Evolutionary conservation across 495 filamentous ascomycete species (phyloP).

Genomic region (Bombardia bombarda): DNA sequence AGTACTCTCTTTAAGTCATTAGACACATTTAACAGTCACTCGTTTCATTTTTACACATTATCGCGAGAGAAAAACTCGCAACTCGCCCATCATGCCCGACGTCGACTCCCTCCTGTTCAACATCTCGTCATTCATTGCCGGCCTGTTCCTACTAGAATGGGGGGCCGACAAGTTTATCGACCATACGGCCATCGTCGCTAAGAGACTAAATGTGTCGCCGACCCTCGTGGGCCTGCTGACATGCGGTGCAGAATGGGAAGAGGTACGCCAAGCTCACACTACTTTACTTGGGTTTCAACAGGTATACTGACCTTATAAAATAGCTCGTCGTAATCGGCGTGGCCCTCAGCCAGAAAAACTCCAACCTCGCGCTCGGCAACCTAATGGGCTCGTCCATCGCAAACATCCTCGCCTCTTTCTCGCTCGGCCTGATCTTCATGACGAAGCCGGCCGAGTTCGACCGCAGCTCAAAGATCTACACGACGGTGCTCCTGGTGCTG

Average conservation of each 20-base stretch:
- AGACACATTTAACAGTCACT: no score
- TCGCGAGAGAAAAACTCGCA: background rate
- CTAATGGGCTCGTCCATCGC: constrained; percentile 48
- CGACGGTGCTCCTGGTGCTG: constrained; percentile 26
- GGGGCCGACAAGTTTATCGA: constrained; percentile 44
- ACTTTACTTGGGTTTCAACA: no score
- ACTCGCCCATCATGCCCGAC: constrained; percentile 5
- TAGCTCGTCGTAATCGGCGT: constrained; percentile 48
- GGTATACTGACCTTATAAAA: no score
- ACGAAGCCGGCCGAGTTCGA: constrained; percentile 28
- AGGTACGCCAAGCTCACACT: no score
- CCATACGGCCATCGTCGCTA: constrained; percentile 42
- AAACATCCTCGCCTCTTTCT: constrained; percentile 51
- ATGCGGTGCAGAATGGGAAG: constrained; percentile 51
- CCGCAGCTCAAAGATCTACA: constrained; percentile 41
- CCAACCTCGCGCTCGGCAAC: constrained; percentile 48
- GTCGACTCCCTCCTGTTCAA: constrained; percentile 26
- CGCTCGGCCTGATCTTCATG: constrained; percentile 41
- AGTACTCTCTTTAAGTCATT: no score
- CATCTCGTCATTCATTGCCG: constrained; percentile 26
- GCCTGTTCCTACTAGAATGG: constrained; percentile 37
- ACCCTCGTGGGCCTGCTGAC: constrained; percentile 46
- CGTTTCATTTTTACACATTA: background rate
- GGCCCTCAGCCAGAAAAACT: constrained; percentile 35
- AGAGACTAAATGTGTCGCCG: constrained; percentile 37